Conservation (phyloP, 345 rosid species). For the Trapa bicornis region DNA sequence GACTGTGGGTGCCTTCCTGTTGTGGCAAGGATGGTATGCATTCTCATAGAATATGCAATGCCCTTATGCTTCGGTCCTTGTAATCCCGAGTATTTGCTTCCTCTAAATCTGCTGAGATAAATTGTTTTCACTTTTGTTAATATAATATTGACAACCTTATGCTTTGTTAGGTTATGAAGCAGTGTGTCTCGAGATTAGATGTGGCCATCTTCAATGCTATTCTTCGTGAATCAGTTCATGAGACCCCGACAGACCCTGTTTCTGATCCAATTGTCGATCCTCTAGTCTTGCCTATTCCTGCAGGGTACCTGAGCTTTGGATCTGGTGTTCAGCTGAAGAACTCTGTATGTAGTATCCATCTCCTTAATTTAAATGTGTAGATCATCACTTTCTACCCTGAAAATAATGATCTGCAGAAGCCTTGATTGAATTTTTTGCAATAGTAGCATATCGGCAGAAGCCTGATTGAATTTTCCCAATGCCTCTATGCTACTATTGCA, state of each 20-base stretch:
- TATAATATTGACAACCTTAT: not conserved
- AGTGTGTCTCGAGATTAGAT: constrained; percentile 70
- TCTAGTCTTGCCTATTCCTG: constrained; percentile 84
- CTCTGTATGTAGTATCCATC: constrained; percentile 34
- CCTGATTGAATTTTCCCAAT: not conserved
- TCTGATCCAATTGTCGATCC: constrained; percentile 86
- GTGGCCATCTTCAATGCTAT: constrained; percentile 98
- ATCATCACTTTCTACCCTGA: not conserved
- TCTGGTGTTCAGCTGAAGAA: constrained; percentile 97
- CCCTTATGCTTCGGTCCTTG: too few species aligned
- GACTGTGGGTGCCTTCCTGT: constrained; percentile 89
- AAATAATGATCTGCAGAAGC: too few species aligned
- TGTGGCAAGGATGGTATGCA: constrained; percentile 55
- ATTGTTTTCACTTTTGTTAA: not conserved
- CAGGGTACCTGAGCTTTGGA: constrained; percentile 92
- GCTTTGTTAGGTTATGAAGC: constrained; percentile 67
- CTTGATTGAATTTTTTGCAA: not conserved
- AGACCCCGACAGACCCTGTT: constrained; percentile 89
- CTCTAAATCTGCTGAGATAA: too few species aligned
- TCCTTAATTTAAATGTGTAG: constrained; percentile 21
- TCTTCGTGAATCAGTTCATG: constrained; percentile 80
- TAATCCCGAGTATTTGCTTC: not conserved
- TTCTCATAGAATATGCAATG: not conserved
- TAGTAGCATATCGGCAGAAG: too few species aligned
- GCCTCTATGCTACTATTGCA: not conserved